Percentiles rank a stretch among this genome's conserved stretches.
Conservation (phyloP, 2,329 filamentous ascomycete species). For the Dothideomycetes sp. region DNA sequence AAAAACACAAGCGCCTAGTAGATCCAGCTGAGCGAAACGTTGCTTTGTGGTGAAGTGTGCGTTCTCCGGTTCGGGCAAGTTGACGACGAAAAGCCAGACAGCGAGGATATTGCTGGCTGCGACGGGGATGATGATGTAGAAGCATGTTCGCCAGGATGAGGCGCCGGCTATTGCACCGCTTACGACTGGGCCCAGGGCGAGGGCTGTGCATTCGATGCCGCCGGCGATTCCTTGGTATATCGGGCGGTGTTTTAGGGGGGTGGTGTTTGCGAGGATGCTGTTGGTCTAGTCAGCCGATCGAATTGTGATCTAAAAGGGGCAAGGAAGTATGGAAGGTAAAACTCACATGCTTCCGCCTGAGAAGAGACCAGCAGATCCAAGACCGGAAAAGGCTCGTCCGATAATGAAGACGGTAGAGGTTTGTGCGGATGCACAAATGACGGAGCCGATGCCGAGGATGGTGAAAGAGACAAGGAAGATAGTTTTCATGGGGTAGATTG, state of each 20-base stretch:
- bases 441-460: slow-evolving; percentile 26
- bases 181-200: slow-evolving; percentile 29
- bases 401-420: background rate
- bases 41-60: slow-evolving; percentile 3
- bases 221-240: slow-evolving; percentile 5
- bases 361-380: background rate
- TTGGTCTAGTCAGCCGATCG: too few species aligned
- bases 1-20: slow-evolving; percentile 3
- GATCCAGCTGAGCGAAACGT: slow-evolving; percentile 2
- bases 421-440: background rate
- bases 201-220: slow-evolving; percentile 18
- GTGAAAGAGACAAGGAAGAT: slow-evolving; percentile 38
- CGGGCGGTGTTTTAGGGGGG: background rate
- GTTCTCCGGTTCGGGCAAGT: slow-evolving; percentile 2
- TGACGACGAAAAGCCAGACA: slow-evolving; percentile 6
- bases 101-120: slow-evolving; percentile 18
- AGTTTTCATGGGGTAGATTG: slow-evolving; percentile 44
- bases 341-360: background rate
- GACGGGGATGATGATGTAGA: slow-evolving; percentile 39
- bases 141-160: slow-evolving; percentile 36
- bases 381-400: background rate
- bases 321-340: background rate
- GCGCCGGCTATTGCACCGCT: slow-evolving; percentile 18
- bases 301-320: too few species aligned
- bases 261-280: background rate